Base-by-base conservation (phyloP, 331 rosid genomes). In the Acacia concinna region DNA sequence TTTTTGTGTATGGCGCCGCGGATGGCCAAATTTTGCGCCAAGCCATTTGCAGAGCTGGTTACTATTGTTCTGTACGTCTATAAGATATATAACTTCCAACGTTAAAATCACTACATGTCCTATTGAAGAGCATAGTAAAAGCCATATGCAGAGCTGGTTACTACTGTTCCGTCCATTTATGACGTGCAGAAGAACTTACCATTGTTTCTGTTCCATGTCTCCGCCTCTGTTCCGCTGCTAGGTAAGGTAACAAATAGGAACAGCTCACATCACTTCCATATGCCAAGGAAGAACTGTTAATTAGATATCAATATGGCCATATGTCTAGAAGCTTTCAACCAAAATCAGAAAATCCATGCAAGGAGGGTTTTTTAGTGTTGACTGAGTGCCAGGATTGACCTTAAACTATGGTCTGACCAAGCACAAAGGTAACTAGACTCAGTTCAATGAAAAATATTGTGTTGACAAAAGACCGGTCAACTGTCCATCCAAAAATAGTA, bases 401-500 rank as follows among this genome's bases (percentile, higher is more conserved):
- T 79, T 64, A 84, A 62, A 68, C 73, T 68, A 68, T 12, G 10
- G 91, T 85, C 73, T 84, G 83, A 5, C 93, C 84, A 10, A 89
- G 91, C 79, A 89, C 83, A 28, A 87, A 89, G 59, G 91, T 85
- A 25, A 89, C 79, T 27, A 89, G 75, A 47, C 84, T 66, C 11
- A 87, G 75, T 70, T 85, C 88, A 25, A 87, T 71, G 83, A 89
- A 87, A 70, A 88, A 88, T 72, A 88, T 86, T 31, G 92, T 86
- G 87, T 79, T 88, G 74, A 88, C 71, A 65, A 88, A 89, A 47
- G 71, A 83, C n/a, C 92, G 79, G 60, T 88, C 92, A 30, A 88
- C 85, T 0, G 84, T 86, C 88, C 88, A 88, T 28, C 92, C 92
- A 21, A 88, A 88, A 1, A 88, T 84, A 12, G 92, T 86, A 64